Base-by-base conservation (phyloP, 129 eudicot genomes). In the Centaurea solstitialis region DNA sequence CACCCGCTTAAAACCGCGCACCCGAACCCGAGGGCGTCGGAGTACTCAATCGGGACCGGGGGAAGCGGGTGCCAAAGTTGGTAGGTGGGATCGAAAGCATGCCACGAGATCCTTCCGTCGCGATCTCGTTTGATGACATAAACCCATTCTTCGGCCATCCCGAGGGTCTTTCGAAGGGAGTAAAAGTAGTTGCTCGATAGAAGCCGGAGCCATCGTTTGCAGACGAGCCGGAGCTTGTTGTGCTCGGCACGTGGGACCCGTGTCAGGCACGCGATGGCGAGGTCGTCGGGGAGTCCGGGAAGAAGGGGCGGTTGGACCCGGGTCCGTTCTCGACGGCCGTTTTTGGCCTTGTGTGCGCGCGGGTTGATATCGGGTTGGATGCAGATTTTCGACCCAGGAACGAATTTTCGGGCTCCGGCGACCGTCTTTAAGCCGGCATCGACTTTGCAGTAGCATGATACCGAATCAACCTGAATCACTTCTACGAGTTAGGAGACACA, bases 21-120 rank as follows among this genome's bases (percentile, higher is more conserved):
- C 28, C 98, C 98, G 59, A 94, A 94, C 39, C 97, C 98, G 39
- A 93, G 88, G 15, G 97, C 94, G 15, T 84, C 88, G 26, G 89
- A 87, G 61, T 95, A 95, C 80, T 95, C 99, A 0, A 62, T 81
- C 0, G 99, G 99, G 30, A 95, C 91, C 28, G 99, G 99, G 20
- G 99, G 99, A 73, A 95, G 88, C 7, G 97, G 97, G 83, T 92
- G 99, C 99, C 99, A 95, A 0, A 91, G 71, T 78, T 95, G 99
- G 85, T 89, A 89, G 70, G 89, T 88, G 2, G 99, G 99, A 73
- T 95, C 99, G 62, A 95, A 95, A 4, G 99, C 99, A 53, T 95
- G 99, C 97, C 99, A 95, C 7, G 97, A 90, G 10, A 90, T 90
- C 80, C 92, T 88, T 13, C 97, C 99, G 68, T 95, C 97, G 0